Base-by-base conservation (phyloP, 148 eudicot species). In the Rheum nobile region DNA sequence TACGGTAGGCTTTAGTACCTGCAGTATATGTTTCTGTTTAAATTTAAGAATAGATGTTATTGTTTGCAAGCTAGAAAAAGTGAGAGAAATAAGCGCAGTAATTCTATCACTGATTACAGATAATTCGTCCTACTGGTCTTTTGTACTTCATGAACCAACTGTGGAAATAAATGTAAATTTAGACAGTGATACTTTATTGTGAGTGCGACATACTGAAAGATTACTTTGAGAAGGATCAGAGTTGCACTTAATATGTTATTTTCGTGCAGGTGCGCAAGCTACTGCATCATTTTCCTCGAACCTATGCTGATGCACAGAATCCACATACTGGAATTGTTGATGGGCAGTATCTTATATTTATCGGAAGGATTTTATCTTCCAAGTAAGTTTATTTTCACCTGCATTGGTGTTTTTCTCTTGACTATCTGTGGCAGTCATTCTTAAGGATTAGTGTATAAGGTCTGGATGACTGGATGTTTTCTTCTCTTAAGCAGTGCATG, bases 221-320 rank as follows among this genome's bases (percentile, higher is more conserved):
- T 76, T 61, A 47, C 75, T 41, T 42, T 41, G 24, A 70, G 22
- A 26, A 72, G 48, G 41, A 41, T 63, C 65, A 61, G 55, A 76
- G 26, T 72, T 61, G 74, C 79, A 71, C 24, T 39, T 77, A 73
- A 54, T 72, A 67, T 72, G 8, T 73, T 86, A 59, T 78, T 76
- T 74, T 70, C 74, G 29, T 87, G 88, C 80, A 95, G 98, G 70
- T 88, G 80, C 85, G 97, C 82, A 95, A 91, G 72, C 59, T 95
- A 83, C 82, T 95, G 78, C 93, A 91, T 75, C 98, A 95, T 82
- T 95, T 91, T 76, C 98, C 98, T 82, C 90, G 98, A 68, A 91
- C 93, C 28, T 95, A 95, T 86, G 98, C 91, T 43, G 98, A 95
- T 84, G 77, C 91, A 71, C 97, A 90, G 77, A 91, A 91, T 85